Conservation (phyloP, 352 stramenopile species). For the Globisporangium megalacanthum region DNA sequence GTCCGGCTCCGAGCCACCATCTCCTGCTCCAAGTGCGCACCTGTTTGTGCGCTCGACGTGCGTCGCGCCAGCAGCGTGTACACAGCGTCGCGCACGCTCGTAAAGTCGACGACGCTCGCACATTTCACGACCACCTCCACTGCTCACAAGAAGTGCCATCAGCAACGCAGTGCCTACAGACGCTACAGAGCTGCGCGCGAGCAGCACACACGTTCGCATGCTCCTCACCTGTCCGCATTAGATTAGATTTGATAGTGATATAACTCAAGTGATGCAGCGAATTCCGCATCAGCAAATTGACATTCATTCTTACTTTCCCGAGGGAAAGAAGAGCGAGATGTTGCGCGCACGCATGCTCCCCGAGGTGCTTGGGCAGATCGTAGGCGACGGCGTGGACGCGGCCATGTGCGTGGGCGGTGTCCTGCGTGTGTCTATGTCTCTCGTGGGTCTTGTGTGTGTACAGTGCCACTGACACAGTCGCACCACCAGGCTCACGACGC, state of each 20-base stretch:
- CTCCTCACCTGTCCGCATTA: too few species aligned
- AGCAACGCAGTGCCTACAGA: too few species aligned
- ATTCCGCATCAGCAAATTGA: background rate
- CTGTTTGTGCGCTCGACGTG: too few species aligned
- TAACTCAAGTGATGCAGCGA: too few species aligned
- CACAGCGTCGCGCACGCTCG: constrained; percentile 25
- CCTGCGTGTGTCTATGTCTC: background rate
- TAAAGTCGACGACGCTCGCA: constrained; percentile 41
- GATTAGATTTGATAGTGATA: too few species aligned
- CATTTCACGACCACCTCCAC: constrained; percentile 52
- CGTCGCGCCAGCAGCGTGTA: background rate
- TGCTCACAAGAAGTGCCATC: constrained; percentile 9
- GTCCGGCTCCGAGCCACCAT: background rate
- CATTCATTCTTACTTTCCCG: background rate
- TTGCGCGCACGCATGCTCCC: constrained; percentile 74
- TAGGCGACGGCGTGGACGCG: constrained; percentile 64
- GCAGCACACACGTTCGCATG: too few species aligned
- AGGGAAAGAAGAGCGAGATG: constrained; percentile 25
- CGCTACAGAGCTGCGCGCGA: too few species aligned
- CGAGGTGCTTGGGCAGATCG: constrained; percentile 72
- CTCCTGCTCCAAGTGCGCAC: too few species aligned
- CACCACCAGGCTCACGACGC: constrained; percentile 60
- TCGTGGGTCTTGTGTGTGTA: background rate
- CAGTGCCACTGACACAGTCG: background rate
- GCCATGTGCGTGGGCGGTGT: constrained; percentile 43